These are phyloP conservation scores for Lactuca saligna DNA, from an alignment of 129 eudicot species.

Conservation along the genomic window DNA sequence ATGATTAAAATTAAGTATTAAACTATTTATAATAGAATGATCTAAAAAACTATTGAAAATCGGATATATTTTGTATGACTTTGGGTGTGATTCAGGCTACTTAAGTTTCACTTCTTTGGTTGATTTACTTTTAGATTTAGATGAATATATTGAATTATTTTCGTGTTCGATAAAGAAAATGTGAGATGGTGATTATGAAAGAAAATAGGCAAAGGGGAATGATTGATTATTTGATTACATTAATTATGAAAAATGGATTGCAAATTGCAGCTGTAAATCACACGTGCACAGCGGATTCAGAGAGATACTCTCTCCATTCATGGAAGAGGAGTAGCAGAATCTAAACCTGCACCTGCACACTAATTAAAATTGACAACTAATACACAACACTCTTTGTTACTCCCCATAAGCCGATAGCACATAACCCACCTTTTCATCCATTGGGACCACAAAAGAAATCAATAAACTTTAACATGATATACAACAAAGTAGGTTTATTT, in stretches of 20 bases:
- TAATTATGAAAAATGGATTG: not conserved
- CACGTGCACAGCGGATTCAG: conserved; percentile 45
- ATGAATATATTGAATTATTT: not conserved
- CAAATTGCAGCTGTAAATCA: conserved; percentile 33
- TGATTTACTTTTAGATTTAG: not conserved
- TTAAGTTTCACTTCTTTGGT: not conserved
- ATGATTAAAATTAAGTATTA: no score
- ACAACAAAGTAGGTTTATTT: no score
- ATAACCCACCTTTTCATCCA: conserved; percentile 9
- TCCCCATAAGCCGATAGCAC: conserved; percentile 8
- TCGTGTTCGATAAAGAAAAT: not conserved
- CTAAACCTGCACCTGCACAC: conserved; percentile 20
- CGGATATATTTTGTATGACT: not conserved
- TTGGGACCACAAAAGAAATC: not conserved
- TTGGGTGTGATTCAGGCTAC: not conserved
- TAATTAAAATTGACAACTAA: conserved; percentile 31
- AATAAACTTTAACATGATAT: not conserved
- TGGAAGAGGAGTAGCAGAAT: conserved; percentile 28
- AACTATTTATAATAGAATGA: no score
- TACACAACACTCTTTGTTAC: conserved; percentile 17
- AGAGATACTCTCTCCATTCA: conserved; percentile 40
- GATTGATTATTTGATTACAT: not conserved
- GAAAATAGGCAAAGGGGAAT: not conserved
- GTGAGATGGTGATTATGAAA: not conserved
- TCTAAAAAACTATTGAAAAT: not conserved